These are phyloP conservation scores for Fraxinus floribunda DNA, from an alignment of 305 asterid species.

Conservation along the genomic window DNA sequence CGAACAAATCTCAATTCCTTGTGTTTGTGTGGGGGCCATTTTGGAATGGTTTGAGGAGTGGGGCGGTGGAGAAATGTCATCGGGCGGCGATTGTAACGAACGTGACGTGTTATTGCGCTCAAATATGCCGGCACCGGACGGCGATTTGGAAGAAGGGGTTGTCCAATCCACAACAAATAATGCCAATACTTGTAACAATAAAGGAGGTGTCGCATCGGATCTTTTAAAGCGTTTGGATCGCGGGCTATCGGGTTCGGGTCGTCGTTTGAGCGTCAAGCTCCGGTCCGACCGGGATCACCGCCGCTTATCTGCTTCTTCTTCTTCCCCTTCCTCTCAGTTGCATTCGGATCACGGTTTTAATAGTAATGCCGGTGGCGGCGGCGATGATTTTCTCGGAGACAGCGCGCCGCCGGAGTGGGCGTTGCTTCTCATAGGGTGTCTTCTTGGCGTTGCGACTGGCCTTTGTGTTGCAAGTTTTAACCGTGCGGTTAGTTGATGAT, in stretches of 20 bases:
- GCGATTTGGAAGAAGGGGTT: slow-evolving; percentile 56
- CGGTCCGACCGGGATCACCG: slow-evolving; percentile 40
- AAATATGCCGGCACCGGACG: slow-evolving; percentile 25
- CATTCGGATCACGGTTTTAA: slow-evolving; percentile 39
- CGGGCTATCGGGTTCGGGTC: slow-evolving; percentile 66
- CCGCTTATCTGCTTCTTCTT: slow-evolving; percentile 38
- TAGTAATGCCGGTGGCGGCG: slow-evolving; percentile 17
- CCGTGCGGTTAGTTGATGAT: slow-evolving; percentile 72
- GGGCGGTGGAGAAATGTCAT: slow-evolving; percentile 41
- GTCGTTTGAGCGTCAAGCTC: slow-evolving; percentile 51
- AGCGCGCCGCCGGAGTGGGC: slow-evolving; percentile 99
- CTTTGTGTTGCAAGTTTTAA: slow-evolving; percentile 88
- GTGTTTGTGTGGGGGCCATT: not conserved
- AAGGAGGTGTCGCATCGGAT: slow-evolving; percentile 53
- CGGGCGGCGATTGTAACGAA: slow-evolving; percentile 58
- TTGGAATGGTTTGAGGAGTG: slow-evolving; percentile 19
- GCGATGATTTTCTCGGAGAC: slow-evolving; percentile 57
- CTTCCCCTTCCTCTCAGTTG: slow-evolving; percentile 25
- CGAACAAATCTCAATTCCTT: not conserved
- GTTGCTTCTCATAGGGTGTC: slow-evolving; percentile 83
- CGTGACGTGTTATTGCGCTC: slow-evolving; percentile 24
- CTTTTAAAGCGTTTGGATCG: slow-evolving; percentile 79
- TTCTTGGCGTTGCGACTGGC: slow-evolving; percentile 92
- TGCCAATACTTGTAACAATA: slow-evolving; percentile 22
- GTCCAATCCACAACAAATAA: slow-evolving; percentile 33